Evolutionary conservation across 257 asterid genomes (phyloP).

Genomic region (Solanum boliviense): DNA sequence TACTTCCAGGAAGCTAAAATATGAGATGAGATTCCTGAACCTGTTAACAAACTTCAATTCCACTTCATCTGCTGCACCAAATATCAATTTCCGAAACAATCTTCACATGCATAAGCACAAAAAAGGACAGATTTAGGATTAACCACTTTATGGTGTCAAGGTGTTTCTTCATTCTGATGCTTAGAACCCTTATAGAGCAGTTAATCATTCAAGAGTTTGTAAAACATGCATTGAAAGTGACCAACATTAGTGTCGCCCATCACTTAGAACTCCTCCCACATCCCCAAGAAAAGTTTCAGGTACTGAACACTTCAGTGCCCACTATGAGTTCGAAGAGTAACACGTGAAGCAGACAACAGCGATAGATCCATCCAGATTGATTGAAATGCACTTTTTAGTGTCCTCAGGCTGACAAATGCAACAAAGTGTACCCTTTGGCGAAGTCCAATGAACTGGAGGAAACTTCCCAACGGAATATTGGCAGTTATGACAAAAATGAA

Average conservation of each 20-base stretch:
- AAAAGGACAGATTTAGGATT: background rate
- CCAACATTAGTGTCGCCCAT: background rate
- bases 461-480: background rate
- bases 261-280: background rate
- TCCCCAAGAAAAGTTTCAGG: background rate
- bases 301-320: background rate
- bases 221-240: background rate
- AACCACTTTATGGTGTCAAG: background rate
- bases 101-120: slow-evolving; percentile 16
- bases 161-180: background rate
- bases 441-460: background rate
- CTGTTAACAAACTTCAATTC: slow-evolving; percentile 88
- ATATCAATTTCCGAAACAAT: slow-evolving; percentile 79
- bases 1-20: background rate
- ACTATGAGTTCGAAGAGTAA: background rate
- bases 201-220: background rate
- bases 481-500: background rate
- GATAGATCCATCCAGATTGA: background rate
- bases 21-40: slow-evolving; percentile 20
- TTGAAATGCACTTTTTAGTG: background rate
- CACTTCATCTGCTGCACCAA: slow-evolving; percentile 96
- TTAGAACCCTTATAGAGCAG: background rate
- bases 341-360: background rate
- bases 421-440: background rate
- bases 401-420: background rate